A percentile compares a stretch with the other conserved stretches of the same genome.
These are phyloP conservation scores for Globisporangium parvum DNA, from an alignment of 352 stramenopile genomes.

Conservation along the genomic window DNA sequence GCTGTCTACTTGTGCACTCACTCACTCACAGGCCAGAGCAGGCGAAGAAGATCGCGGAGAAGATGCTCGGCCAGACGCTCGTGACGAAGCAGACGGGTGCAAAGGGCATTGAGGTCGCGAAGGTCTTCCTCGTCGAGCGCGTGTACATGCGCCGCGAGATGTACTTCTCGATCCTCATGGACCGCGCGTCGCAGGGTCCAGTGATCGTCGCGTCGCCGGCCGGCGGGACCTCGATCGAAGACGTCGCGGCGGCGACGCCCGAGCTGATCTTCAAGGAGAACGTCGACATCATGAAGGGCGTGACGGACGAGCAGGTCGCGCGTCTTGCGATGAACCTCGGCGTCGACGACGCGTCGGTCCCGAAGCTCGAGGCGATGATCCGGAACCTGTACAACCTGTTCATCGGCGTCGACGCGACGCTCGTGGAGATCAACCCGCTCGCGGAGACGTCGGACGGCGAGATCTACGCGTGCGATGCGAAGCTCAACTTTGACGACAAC, in stretches of 20 bases:
- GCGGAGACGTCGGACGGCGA: slow-evolving; percentile 93
- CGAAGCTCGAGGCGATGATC: slow-evolving; percentile 72
- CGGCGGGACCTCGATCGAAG: slow-evolving; percentile 96
- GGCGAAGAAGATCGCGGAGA: slow-evolving; percentile 74
- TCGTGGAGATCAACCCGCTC: slow-evolving; percentile 99
- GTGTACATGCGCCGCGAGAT: slow-evolving; percentile 95
- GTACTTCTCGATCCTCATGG: slow-evolving; percentile 99
- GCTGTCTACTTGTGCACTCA: not conserved
- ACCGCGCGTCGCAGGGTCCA: slow-evolving; percentile 92
- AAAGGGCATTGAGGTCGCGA: slow-evolving; percentile 85
- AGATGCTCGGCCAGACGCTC: slow-evolving; percentile 93
- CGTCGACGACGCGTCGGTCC: slow-evolving; percentile 35
- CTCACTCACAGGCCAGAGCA: slow-evolving; percentile 42
- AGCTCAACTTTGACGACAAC: slow-evolving; percentile 99
- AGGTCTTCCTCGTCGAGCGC: slow-evolving; percentile 91
- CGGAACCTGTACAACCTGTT: slow-evolving; percentile 96
- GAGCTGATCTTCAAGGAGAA: slow-evolving; percentile 92
- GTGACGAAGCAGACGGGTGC: slow-evolving; percentile 94
- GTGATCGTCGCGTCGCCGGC: slow-evolving; percentile 94
- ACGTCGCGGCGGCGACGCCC: slow-evolving; percentile 92
- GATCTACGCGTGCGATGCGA: slow-evolving; percentile 96
- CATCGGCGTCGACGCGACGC: slow-evolving; percentile 93
- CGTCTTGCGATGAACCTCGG: slow-evolving; percentile 73
- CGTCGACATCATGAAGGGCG: slow-evolving; percentile 93
- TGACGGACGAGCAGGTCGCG: slow-evolving; percentile 76